A percentile compares a stretch with the other conserved stretches of the same genome.
Evolutionary conservation across 1,284 basidiomycete species (phyloP).

Genomic region (Ustilago bromivora): DNA sequence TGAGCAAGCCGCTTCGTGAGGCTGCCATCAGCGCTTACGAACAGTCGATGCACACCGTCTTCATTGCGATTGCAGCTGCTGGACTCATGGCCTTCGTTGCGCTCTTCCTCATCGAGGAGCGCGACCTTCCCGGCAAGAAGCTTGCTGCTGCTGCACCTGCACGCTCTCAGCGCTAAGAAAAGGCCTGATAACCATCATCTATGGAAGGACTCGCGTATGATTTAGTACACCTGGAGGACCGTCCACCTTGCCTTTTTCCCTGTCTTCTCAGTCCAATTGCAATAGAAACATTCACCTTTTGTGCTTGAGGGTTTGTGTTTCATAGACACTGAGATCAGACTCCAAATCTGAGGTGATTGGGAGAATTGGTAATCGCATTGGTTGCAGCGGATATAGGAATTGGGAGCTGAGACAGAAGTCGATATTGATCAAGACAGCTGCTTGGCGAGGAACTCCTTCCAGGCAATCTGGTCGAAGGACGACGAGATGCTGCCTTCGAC

Average conservation of each 20-base stretch:
- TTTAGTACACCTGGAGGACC: background rate
- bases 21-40: slow-evolving; percentile 69
- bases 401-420: background rate
- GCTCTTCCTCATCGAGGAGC: slow-evolving; percentile 69
- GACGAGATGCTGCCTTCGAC: slow-evolving; percentile 83
- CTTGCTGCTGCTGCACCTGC: slow-evolving; percentile 43
- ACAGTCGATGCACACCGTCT: slow-evolving; percentile 69
- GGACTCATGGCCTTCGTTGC: slow-evolving; percentile 65
- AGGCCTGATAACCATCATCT: background rate
- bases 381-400: background rate
- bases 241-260: too few species aligned
- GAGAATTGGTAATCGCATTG: background rate
- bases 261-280: too few species aligned
- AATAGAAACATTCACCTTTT: too few species aligned
- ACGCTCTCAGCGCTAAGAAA: slow-evolving; percentile 20
- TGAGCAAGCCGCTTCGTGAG: slow-evolving; percentile 51
- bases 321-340: background rate
- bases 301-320: background rate
- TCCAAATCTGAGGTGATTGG: background rate
- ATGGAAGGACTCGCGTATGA: background rate
- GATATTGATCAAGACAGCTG: slow-evolving; percentile 72
- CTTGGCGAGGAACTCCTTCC: slow-evolving; percentile 82
- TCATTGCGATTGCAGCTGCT: slow-evolving; percentile 67
- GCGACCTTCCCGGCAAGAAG: slow-evolving; percentile 66
- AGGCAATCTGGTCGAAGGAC: slow-evolving; percentile 84